Base-by-base conservation (phyloP, 257 asterid genomes). In the Primulina tabacum region DNA sequence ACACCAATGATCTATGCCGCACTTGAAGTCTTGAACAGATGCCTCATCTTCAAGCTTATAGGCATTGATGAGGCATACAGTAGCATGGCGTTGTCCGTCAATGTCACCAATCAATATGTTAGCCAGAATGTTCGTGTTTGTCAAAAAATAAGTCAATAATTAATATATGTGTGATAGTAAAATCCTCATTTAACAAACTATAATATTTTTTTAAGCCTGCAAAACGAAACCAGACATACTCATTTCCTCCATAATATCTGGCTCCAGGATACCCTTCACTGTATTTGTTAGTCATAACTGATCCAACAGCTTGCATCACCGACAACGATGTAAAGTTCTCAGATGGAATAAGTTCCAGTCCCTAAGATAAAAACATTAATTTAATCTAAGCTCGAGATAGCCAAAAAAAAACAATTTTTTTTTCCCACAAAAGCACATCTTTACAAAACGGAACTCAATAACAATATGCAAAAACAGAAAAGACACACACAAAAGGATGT, bases 201-300 rank as follows among this genome's bases (percentile, higher is more conserved):
- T 20, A 16, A 58, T 20, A 12, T 37, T 7, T 64, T 7, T 64
- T 33, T 8, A 40, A 67, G 56, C 69, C 56, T 18, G 55, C 28
- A 34, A 34, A 55, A 64, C 70, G 69, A 33, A 16, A 61, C 26
- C 2, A n/a, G 50, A 20, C 96, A 6, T 88, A 92, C 98, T 92
- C 96, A 78, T 92, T 92, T 80, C 98, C 97, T 74, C 98, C 97
- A 47, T 92, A 92, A 78, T 92, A 92, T 92, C 97, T 85, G 11
- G 98, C 98, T 33, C 97, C 98, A 76, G 98, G 98, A 78, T 90
- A 92, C 21, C 98, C 97, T 81, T 92, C 98, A 74, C 98, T 92
- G 79, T 92, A 92, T 73, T 92, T 92, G 75, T 92, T 92, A 18
- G 96, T 92, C 98, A 92, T 92, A 58, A 92, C 90, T 50, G 98